Base-by-base conservation (phyloP, 768 basidiomycete genomes). In the Hygrocybe punicea region DNA sequence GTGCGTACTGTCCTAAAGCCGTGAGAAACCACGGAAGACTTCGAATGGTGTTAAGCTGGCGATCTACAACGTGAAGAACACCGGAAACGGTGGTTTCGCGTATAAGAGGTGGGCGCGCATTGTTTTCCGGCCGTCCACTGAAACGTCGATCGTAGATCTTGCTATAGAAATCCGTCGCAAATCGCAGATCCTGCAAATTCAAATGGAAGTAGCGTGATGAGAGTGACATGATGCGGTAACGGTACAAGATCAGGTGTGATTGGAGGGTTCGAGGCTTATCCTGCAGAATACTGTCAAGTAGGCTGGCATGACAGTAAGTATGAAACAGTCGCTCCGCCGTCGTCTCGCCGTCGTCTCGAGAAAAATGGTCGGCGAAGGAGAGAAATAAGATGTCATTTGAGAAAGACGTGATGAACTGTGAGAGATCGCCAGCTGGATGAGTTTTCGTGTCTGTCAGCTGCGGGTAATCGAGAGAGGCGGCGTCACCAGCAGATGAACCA, bases 201-300 rank as follows among this genome's bases (percentile, higher is more conserved):
- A 91, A 71, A 62, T 85, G 81, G 71, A 86, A 89, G 66, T 82
- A 85, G 8, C 75, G 79, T 6, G 82, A 81, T 3, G 71, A 62
- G 0, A 83, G 81, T 3, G 78, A 73, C 80, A 86, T 83, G 53
- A 72, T 79, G 57, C 89, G 85, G 63, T 85, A 84, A 49, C 76
- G 80, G 65, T 86, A 91, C 25, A 94, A 67, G 1, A 83, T 83
- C 2, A 94, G 74, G 66, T 93, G 88, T 0, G 86, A 79, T 62
- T 87, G 85, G 3, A 95, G 71, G 0, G 89, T 85, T 57, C 84
- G 81, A 11, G 88, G 84, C 67, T 96, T 97, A 71, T 95, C 94
- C 67, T 91, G 86, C n/a, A 93, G 75, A 50, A 98, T 87, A 71
- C 90, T 88, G 67, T 98, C 95, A 42, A 94, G 77, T 11, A 93